Base-by-base conservation (phyloP, 805 yeast species). In the Priceomyces haplophilus region DNA sequence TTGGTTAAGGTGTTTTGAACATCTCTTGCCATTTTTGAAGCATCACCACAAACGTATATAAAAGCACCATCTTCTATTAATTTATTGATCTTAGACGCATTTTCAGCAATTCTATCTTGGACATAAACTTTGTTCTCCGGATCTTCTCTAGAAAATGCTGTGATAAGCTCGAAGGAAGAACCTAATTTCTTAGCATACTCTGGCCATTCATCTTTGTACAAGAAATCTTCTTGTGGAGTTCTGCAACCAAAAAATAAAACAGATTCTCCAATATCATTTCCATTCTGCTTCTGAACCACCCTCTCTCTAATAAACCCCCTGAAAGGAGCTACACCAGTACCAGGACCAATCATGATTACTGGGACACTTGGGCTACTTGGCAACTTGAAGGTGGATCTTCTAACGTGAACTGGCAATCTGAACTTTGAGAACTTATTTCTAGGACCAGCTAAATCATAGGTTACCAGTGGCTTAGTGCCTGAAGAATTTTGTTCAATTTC, bases 281-380 rank as follows among this genome's bases (percentile, higher is more conserved):
- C 54, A 8, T 53, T 56, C 29, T 57, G 52, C 72, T 77, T 41
- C 63, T 63, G 44, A 64, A 79, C 51, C n/a, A 82, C 85, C 56
- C 90, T 83, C 61, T 91, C 99, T 69, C 95, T 82, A 29, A 91
- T 66, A 53, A 91, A 91, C 3, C 96, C 99, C 70, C 99, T 83
- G 73, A 93, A 88, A 48, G 99, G 99, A 7, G 99, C 98, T 39
- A 91, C 91, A 64, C 99, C 99, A 3, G 99, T 93, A 51, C 99
- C 99, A 36, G 99, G 98, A 21, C 99, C 99, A 57, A 91, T 77
- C 85, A 90, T 79, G 55, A 91, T 88, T 17, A 91, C 76, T 13
- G 98, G 97, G 24, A 83, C 80, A 3, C 78, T 65, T 24, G 95
- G 84, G 59, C 88, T 87, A 6, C 89, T 75, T 16, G 99, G 99